phyloP scores from a whole-genome alignment of 495 filamentous ascomycete species.

The Talaromyces proteolyticus region DNA sequence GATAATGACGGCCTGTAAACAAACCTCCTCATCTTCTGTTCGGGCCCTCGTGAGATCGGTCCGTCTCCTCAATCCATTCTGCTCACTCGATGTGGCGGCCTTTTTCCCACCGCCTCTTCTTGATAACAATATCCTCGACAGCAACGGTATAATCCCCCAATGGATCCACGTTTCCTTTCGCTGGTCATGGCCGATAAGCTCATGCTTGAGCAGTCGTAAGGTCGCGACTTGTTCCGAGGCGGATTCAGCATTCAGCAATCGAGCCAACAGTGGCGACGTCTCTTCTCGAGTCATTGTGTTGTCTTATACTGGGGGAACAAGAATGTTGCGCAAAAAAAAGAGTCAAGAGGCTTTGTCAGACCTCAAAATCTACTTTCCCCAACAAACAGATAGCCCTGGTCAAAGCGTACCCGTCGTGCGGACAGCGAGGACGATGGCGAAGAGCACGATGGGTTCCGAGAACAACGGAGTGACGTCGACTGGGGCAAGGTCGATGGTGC shows the following conservation, averaged over 20 bases:
- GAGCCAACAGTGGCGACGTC: conserved; percentile 49
- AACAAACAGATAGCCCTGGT: too few species aligned
- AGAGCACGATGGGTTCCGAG: too few species aligned
- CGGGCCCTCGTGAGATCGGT: conserved; percentile 12
- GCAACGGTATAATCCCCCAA: conserved; percentile 59
- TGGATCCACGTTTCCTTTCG: conserved; percentile 73
- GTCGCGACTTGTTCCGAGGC: conserved; percentile 54
- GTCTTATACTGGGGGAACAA: too few species aligned
- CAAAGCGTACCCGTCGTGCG: too few species aligned
- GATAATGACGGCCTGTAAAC: conserved; percentile 74
- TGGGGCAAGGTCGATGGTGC: too few species aligned
- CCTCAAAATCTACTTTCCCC: too few species aligned
- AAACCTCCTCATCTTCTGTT: conserved; percentile 55
- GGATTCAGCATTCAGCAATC: conserved; percentile 56
- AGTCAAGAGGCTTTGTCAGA: too few species aligned
- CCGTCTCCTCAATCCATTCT: conserved; percentile 22
- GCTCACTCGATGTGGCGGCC: conserved; percentile 24
- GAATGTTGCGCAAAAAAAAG: too few species aligned
- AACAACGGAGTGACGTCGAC: too few species aligned
- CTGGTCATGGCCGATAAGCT: conserved; percentile 81
- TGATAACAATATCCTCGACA: conserved; percentile 55
- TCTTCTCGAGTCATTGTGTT: conserved; percentile 39
- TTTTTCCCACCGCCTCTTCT: conserved; percentile 26
- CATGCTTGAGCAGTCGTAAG: conserved; percentile 76
- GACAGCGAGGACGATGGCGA: too few species aligned